Conservation (phyloP, 2,329 filamentous ascomycete species). For the Albophoma yamanashiensis region DNA sequence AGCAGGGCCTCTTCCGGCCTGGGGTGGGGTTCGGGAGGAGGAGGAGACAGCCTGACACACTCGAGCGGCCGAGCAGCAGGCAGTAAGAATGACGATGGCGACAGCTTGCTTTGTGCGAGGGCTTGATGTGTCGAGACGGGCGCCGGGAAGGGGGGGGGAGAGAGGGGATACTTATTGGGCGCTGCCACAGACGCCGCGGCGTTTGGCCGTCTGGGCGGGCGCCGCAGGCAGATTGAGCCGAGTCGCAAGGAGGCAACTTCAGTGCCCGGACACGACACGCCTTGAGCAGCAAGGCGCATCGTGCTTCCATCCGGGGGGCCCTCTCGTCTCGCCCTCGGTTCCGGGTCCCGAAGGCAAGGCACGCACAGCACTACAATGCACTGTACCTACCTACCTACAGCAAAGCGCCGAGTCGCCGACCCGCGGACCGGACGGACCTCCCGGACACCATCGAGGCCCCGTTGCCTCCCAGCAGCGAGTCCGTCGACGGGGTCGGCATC, state of each 20-base stretch:
- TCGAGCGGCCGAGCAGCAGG: not conserved
- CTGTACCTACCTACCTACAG: no score
- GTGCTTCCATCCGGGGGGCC: not conserved
- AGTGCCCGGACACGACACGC: no score
- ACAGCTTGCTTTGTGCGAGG: not conserved
- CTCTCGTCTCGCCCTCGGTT: no score
- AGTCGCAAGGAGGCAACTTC: not conserved
- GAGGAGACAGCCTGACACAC: not conserved
- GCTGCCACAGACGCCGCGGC: not conserved
- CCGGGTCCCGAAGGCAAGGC: not conserved
- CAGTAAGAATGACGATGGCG: not conserved
- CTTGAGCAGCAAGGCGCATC: not conserved
- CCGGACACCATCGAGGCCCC: not conserved
- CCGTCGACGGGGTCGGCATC: no score
- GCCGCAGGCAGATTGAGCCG: not conserved
- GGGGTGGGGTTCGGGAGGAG: not conserved
- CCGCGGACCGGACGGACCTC: not conserved
- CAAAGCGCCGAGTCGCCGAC: not conserved
- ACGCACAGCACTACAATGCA: no score
- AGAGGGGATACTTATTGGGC: not conserved
- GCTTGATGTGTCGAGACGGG: not conserved
- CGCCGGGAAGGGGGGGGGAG: not conserved
- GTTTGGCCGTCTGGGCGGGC: not conserved
- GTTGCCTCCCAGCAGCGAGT: not conserved
- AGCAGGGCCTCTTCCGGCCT: not conserved